Evolutionary conservation across 768 basidiomycete genomes (phyloP), one percentile per base, ranked within the genome.

Genomic region (Mycena albidolilacea): DNA sequence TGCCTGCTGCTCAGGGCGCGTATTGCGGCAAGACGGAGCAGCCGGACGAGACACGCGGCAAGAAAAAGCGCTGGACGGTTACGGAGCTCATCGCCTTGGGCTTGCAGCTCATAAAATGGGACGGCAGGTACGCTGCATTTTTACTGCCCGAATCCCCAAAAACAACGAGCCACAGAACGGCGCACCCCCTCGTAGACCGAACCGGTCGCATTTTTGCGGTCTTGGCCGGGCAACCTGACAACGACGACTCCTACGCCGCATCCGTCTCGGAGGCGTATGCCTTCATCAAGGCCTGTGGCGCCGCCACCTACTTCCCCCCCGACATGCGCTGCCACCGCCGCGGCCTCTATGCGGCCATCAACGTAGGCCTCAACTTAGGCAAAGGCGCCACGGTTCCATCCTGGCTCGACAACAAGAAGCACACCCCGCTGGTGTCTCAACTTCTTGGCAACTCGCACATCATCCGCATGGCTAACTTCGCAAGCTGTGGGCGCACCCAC

Each of bases 401-500:
- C 11, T 50, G 58, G 44, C 44, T 69, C 17, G 41, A 61, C 19
- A 46, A 46, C 12, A 17, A 37, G 8, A 11, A 50, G 0, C 30
- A 61, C 46, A 17, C 44, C 5, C 23, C 9, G 21, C 15, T 69
- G 9, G 15, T 11, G 7, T 2, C 37, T 5, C 15, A 14, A 1
- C 59, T 69, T 0, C 57, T 69, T 10, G 59, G 30, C 9, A 19
- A 69, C 48, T 0, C 5, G 7, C 37, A 69, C 50, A 23, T 69
- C 17, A 37, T 14, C 1, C 58, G 59, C 1, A 50, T 69, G 67
- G 67, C 67, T 10, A 35, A 12, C 1, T 69, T 60, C n/a, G 66
- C 66, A 6, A 67, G 66, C 55, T 2, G 66, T 67, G 21, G 2
- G 66, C 12, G n/a, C n/a, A n/a, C n/a, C n/a, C n/a, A 30, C 30